These are phyloP conservation scores for Diaporthe aspalathi DNA, from an alignment of 2,329 filamentous ascomycete genomes.

Conservation along the genomic window DNA sequence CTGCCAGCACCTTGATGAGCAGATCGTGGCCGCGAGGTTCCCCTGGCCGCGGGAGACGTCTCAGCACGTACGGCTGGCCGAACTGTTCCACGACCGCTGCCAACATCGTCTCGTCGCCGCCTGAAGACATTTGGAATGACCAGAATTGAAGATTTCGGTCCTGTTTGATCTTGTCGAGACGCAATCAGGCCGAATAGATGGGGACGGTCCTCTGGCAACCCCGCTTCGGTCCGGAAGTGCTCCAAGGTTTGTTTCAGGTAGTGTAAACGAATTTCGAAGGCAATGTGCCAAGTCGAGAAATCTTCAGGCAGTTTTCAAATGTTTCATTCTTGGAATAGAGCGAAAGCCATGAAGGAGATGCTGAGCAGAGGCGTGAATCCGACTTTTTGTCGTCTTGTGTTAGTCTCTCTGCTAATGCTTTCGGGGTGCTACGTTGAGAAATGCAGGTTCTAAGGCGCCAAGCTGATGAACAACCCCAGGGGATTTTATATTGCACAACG, in stretches of 20 bases:
- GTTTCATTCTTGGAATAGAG: neutral
- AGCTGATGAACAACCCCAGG: no score
- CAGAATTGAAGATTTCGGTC: neutral
- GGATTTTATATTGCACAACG: no score
- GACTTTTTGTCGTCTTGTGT: neutral
- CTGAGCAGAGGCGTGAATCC: neutral
- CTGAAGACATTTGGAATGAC: neutral
- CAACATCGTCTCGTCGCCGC: neutral
- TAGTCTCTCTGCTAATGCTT: no score
- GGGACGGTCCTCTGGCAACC: no score
- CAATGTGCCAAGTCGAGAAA: no score
- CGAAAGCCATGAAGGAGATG: accelerated
- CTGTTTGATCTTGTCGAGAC: no score
- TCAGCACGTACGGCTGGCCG: neutral
- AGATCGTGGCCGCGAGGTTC: neutral
- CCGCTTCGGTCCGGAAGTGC: no score
- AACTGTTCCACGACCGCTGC: neutral
- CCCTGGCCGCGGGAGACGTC: neutral
- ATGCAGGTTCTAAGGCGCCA: no score
- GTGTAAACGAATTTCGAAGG: no score
- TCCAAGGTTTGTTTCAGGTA: neutral
- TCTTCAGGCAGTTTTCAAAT: no score
- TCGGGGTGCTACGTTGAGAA: neutral
- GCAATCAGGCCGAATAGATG: neutral
- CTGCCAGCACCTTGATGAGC: slow-evolving; percentile 2